These are phyloP conservation scores for Penicillium paradoxum DNA, from an alignment of 495 filamentous ascomycete genomes.

Conservation along the genomic window DNA sequence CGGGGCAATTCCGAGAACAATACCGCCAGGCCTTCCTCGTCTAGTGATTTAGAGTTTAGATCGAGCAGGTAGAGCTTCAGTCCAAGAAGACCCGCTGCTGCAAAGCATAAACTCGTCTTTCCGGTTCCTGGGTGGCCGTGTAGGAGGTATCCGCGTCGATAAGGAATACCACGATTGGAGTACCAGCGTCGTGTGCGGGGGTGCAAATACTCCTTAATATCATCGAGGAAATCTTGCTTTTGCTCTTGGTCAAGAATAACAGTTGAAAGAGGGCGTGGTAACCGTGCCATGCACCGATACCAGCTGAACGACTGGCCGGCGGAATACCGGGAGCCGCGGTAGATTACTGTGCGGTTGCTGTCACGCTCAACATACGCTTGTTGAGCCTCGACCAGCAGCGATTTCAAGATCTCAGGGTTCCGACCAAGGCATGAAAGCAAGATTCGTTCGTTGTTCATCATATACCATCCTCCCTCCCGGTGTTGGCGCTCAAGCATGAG, in stretches of 20 bases:
- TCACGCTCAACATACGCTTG: constrained; percentile 53
- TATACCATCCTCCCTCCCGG: constrained; percentile 25
- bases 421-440: constrained; percentile 63
- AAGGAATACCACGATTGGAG: constrained; percentile 58
- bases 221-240: constrained; percentile 66
- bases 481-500: constrained; percentile 51
- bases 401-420: constrained; percentile 58
- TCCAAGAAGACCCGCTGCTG: constrained; percentile 39
- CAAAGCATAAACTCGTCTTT: constrained; percentile 49
- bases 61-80: constrained; percentile 45
- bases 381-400: constrained; percentile 61
- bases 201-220: constrained; percentile 87
- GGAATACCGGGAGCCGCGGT: constrained; percentile 44
- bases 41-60: constrained; percentile 36
- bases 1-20: constrained; percentile 58
- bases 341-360: constrained; percentile 60
- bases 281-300: constrained; percentile 61
- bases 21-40: constrained; percentile 63
- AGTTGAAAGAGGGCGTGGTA: constrained; percentile 72
- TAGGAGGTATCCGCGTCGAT: constrained; percentile 45
- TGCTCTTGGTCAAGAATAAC: constrained; percentile 73
- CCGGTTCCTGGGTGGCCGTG: constrained; percentile 48
- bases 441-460: constrained; percentile 52
- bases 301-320: constrained; percentile 45
- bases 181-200: constrained; percentile 73